phyloP scores from a whole-genome alignment of 495 filamentous ascomycete genomes.

The Lepraria neglecta region DNA sequence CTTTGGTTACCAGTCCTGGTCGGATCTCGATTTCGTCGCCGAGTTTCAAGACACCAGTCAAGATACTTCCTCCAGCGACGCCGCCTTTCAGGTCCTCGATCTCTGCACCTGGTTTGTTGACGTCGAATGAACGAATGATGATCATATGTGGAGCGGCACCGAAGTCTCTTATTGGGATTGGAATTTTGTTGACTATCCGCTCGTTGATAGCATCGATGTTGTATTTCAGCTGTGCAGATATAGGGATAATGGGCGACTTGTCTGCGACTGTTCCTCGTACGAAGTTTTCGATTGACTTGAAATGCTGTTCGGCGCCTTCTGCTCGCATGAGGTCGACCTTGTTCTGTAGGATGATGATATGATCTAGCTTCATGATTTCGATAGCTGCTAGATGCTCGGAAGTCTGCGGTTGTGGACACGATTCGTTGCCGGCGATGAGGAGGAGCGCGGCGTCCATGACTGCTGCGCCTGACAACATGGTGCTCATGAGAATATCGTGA shows the following conservation, averaged over 20 bases:
- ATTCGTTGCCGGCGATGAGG: conserved; percentile 97
- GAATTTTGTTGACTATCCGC: conserved; percentile 84
- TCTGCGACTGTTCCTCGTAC: conserved; percentile 95
- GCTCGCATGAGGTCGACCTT: conserved; percentile 98
- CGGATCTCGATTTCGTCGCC: conserved; percentile 98
- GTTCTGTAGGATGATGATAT: conserved; percentile 98
- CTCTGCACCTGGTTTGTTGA: conserved; percentile 99
- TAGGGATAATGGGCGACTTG: conserved; percentile 93
- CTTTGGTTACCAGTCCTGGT: conserved; percentile 89
- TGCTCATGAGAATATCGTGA: conserved; percentile 99
- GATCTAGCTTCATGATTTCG: conserved; percentile 97
- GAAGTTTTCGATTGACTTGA: conserved; percentile 94
- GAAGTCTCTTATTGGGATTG: conserved; percentile 85
- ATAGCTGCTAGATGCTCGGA: conserved; percentile 98
- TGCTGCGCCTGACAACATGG: conserved; percentile 97
- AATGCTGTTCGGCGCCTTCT: conserved; percentile 84
- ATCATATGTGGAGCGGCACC: conserved; percentile 91
- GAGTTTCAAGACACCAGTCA: conserved; percentile 91
- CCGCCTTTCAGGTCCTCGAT: conserved; percentile 98
- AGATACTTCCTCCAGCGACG: conserved; percentile 93
- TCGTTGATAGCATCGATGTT: conserved; percentile 99
- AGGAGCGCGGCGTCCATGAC: conserved; percentile 98
- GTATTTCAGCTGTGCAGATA: conserved; percentile 98
- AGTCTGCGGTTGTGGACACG: conserved; percentile 96
- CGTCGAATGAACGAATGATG: conserved; percentile 96